Evolutionary conservation across 2,329 filamentous ascomycete genomes (phyloP).

Genomic region (Epichloe typhina): DNA sequence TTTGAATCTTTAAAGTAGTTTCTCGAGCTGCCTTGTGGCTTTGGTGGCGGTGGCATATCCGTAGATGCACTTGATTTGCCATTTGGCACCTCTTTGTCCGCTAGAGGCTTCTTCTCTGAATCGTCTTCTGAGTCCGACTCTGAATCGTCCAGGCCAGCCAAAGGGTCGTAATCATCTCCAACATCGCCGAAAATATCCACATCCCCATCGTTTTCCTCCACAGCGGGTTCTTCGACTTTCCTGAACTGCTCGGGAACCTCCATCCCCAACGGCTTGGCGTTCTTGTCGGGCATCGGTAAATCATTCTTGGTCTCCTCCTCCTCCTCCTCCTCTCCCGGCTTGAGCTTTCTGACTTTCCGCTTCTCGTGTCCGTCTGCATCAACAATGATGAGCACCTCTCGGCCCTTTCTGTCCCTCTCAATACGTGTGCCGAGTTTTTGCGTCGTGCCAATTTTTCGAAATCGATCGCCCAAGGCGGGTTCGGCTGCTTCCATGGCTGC

Average conservation of each 20-base stretch:
- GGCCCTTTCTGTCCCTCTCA: conserved; percentile 46
- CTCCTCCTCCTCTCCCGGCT: conserved; percentile 21
- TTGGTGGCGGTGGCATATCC: conserved; percentile 35
- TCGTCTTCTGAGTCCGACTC: conserved; percentile 32
- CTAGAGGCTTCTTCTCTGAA: conserved; percentile 16
- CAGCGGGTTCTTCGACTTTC: conserved; percentile 27
- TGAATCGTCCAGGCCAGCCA: conserved; percentile 41
- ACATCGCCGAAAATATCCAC: conserved; percentile 53
- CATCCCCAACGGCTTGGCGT: conserved; percentile 48
- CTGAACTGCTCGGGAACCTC: conserved; percentile 48
- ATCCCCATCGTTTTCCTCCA: conserved; percentile 39
- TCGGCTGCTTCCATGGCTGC: conserved; percentile 43
- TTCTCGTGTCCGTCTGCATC: conserved; percentile 55
- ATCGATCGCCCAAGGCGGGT: conserved; percentile 42
- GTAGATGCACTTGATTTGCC: conserved; percentile 8
- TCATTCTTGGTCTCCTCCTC: conserved; percentile 24
- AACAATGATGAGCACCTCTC: conserved; percentile 51
- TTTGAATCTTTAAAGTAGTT: conserved; percentile 53
- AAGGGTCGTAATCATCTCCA: conserved; percentile 53
- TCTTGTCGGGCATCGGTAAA: conserved; percentile 40
- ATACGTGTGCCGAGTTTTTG: conserved; percentile 42
- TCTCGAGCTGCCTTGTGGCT: conserved; percentile 26
- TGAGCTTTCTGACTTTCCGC: conserved; percentile 46
- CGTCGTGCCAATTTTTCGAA: conserved; percentile 50
- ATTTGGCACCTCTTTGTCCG: conserved; percentile 3